Base-by-base conservation (phyloP, 73 alveolate genomes). In the Paramecium pentaurelia region DNA sequence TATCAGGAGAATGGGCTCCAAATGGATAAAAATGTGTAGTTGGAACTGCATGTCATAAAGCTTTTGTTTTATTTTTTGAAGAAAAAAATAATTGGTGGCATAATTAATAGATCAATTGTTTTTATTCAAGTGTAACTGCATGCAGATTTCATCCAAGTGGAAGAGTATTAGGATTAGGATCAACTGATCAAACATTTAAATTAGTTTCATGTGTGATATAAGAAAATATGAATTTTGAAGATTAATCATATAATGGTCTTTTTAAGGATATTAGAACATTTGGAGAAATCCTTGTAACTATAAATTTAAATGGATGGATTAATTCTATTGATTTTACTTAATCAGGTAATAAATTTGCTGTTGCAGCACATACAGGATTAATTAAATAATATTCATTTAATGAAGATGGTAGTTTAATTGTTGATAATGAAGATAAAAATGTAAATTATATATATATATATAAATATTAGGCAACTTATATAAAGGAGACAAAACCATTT, bases 11-110 rank as follows among this genome's bases (percentile, higher is more conserved):
- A 25, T 89, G 94, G 94, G 38, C 86, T 28, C 94, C 94, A 6
- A 89, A 89, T 89, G 94, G 92, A 32, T 58, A 89, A 40, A 89
- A 89, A 71, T 89, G 77, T 27, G 94, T 68, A 20, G 80, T 89
- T 16, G 90, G 92, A 4, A 71, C 86, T 40, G 75, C 92, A 37
- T 77, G 88, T 34, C 90, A 89, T 49, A 40, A 71, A 20, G 70
- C 64, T 4, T 89, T 71, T 36, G 36, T 89, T 14, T 84, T 84
- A 32, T 71, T 42, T 73, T 89, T 42, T 89, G 94, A 89, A 40
- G 60, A 77, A 27, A 71, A 89, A 44, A 71, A 70, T 45, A 71
- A 71, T 71, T 89, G 94, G 94, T 89, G 94, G 94, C 25, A 51
- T 32, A 27, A 58, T 18, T 10, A 25, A 4, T 37, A 77, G 47